Conservation (phyloP, 106 monocot genomes). For the Triglochin maritima region DNA sequence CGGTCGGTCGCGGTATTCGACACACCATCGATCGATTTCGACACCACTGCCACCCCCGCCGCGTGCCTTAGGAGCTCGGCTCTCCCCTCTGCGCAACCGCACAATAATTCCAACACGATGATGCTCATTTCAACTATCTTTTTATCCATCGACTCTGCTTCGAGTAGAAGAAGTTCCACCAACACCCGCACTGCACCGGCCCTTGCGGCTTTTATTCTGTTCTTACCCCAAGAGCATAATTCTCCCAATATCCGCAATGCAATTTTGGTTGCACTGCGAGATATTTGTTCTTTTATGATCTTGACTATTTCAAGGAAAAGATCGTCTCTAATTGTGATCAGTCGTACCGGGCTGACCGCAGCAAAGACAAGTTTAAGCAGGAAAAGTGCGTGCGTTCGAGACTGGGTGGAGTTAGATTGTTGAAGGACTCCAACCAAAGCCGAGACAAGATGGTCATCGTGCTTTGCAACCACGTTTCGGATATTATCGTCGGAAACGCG, state of each 20-base stretch:
- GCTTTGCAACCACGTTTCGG: slow-evolving; percentile 4
- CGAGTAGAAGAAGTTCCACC: slow-evolving; percentile 53
- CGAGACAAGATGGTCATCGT: slow-evolving; percentile 17
- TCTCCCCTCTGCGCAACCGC: slow-evolving; percentile 46
- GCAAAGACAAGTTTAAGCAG: slow-evolving; percentile 26
- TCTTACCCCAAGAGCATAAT: slow-evolving; percentile 33
- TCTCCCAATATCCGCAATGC: slow-evolving; percentile 24
- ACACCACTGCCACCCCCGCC: slow-evolving; percentile 37
- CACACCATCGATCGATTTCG: slow-evolving; percentile 37
- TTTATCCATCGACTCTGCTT: slow-evolving; percentile 15
- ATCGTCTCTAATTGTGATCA: slow-evolving; percentile 7
- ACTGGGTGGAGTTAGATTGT: slow-evolving; percentile 8
- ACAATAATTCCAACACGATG: slow-evolving; percentile 24
- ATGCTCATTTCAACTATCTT: slow-evolving; percentile 27
- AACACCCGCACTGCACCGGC: slow-evolving; percentile 41
- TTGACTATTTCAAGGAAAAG: slow-evolving; percentile 29
- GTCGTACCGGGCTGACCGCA: slow-evolving; percentile 6
- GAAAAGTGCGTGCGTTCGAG: slow-evolving; percentile 27
- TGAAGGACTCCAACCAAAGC: slow-evolving; percentile 16
- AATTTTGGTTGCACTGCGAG: slow-evolving; percentile 27
- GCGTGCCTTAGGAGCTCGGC: slow-evolving; percentile 33
- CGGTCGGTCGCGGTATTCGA: slow-evolving; percentile 25
- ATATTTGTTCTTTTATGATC: slow-evolving; percentile 27
- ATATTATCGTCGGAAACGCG: slow-evolving; percentile 23
- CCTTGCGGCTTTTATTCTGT: slow-evolving; percentile 32